Percentiles rank a stretch among this genome's conserved stretches.
These are phyloP conservation scores for Graphiopsis chlorocephala DNA, from an alignment of 2,329 filamentous ascomycete genomes.

Conservation along the genomic window DNA sequence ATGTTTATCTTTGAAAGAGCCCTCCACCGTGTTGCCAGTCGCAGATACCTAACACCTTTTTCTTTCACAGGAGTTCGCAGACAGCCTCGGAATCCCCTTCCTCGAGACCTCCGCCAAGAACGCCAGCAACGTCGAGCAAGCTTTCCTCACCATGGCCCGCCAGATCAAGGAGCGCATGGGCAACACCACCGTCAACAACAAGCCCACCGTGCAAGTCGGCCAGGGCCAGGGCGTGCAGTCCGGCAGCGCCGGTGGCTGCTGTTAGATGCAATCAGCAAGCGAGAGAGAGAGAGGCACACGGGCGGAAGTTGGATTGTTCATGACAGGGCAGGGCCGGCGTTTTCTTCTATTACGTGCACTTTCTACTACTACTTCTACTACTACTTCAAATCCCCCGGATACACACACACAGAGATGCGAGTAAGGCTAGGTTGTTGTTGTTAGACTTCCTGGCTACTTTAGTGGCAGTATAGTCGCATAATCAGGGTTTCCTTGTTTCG, in stretches of 20 bases:
- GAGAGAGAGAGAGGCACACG: neutral
- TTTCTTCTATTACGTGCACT: constrained; percentile 3
- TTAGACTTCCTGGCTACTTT: neutral
- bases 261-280: constrained; percentile 57
- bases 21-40: neutral
- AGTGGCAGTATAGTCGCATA: constrained; percentile 4
- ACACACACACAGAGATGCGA: constrained; percentile 3
- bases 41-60: constrained; percentile 21
- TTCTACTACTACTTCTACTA: neutral
- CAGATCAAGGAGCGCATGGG: constrained; percentile 99
- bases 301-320: constrained; percentile 14
- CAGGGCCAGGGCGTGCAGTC: constrained; percentile 91
- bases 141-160: constrained; percentile 98
- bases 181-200: constrained; percentile 95
- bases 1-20: constrained; percentile 34
- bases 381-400: neutral
- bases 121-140: constrained; percentile 98
- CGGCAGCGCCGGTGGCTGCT: constrained; percentile 82
- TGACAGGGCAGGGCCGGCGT: constrained; percentile 5
- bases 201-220: constrained; percentile 94
- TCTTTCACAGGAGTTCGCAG: constrained; percentile 82
- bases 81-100: constrained; percentile 98
- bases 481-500: neutral
- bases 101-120: constrained; percentile 99
- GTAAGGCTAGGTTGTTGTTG: neutral